Base-by-base conservation (phyloP, 257 asterid species). In the Nicotiana paniculata region DNA sequence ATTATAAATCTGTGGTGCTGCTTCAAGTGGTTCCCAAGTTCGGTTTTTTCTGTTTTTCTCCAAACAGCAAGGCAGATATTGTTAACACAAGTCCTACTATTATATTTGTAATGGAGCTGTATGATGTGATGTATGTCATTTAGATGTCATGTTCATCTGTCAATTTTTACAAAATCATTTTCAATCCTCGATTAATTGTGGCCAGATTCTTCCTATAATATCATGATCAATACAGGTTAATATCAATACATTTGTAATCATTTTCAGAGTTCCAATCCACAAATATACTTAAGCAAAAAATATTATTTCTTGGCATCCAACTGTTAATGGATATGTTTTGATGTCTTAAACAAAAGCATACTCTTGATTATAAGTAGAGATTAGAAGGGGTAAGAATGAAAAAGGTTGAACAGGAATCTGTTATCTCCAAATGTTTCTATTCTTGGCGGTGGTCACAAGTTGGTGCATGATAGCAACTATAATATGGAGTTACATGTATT, bases 41-140 rank as follows among this genome's bases (percentile, higher is more conserved):
- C 85, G 6, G 94, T 86, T 87, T 68, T 81, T 87, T 89, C 77
- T 24, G 84, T 85, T 87, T 81, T 57, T 43, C 79, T 33, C 81
- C 80, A 61, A 75, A 82, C 64, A 24, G 77, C 78, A 54, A 81
- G 89, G 75, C 85, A 69, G 26, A 35, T 55, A 80, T 75, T 15
- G 81, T 68, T 70, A 78, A 39, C 78, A 84, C 86, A 80, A 63
- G 86, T 43, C 59, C 77, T 11, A 3, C 83, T 69, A 82, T 85
- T 32, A 63, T 86, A 84, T 89, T 83, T 85, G 85, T 85, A 72
- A 18, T 77, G 24, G 78, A 85, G 87, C 83, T 82, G 75, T 75
- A 28, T 85, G 88, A 83, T 88, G 90, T 82, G 86, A 82, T 78
- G 21, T 69, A 35, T 88, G 57, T 15, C 83, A 67, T 85, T 35